Conservation (phyloP, 1,284 basidiomycete genomes). For the Hymenochaete sp. region DNA sequence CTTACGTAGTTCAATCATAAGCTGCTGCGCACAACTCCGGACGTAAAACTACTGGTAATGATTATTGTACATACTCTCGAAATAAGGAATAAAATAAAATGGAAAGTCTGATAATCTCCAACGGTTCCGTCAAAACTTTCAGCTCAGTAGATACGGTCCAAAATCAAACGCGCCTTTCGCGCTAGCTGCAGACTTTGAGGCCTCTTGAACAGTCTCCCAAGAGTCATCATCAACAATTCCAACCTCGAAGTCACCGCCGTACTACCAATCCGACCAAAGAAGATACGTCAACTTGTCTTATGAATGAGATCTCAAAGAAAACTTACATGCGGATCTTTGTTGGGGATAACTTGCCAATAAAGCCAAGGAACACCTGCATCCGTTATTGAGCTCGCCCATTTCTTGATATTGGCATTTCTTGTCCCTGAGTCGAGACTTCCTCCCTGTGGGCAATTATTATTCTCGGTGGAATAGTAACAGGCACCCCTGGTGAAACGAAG, state of each 20-base stretch:
- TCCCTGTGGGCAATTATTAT: slow-evolving; percentile 26
- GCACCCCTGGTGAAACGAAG: slow-evolving; percentile 24
- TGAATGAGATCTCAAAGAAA: neutral
- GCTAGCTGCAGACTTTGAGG: slow-evolving; percentile 11
- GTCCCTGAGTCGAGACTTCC: slow-evolving; percentile 20
- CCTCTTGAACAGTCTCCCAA: slow-evolving; percentile 18
- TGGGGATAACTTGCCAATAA: slow-evolving; percentile 24
- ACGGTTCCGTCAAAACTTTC: too few relatives aligned
- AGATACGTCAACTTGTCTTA: neutral
- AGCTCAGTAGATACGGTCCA: slow-evolving; percentile 5
- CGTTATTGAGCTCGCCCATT: slow-evolving; percentile 27
- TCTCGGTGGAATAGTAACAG: slow-evolving; percentile 28
- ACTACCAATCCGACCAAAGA: too few relatives aligned
- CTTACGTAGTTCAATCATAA: too few relatives aligned
- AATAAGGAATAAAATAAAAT: too few relatives aligned
- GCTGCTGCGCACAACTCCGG: too few relatives aligned
- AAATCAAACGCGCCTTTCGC: slow-evolving; percentile 17
- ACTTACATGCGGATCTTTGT: slow-evolving; percentile 19
- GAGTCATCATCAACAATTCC: slow-evolving; percentile 12
- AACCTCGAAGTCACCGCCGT: slow-evolving; percentile 18
- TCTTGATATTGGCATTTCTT: slow-evolving; percentile 27
- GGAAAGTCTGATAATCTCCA: too few relatives aligned
- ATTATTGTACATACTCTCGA: too few relatives aligned
- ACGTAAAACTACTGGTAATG: too few relatives aligned
- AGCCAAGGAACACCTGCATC: slow-evolving; percentile 24